phyloP scores from a whole-genome alignment of 2,329 filamentous ascomycete species.

The Ophiosphaerella korrae region DNA sequence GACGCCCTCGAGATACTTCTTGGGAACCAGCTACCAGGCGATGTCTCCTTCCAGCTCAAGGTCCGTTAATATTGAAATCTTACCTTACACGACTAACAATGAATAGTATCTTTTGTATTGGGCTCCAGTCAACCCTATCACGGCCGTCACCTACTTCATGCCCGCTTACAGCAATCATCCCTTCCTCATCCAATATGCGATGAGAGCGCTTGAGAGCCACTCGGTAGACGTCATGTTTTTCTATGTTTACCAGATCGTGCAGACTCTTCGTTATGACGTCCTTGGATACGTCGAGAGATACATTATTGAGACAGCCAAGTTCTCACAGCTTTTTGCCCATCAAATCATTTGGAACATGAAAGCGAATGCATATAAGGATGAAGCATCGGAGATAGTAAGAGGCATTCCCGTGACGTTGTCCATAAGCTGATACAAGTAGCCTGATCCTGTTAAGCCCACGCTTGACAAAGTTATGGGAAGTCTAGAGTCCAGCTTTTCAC shows the following conservation, averaged over 20 bases:
- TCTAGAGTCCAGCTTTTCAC: slow-evolving; percentile 81
- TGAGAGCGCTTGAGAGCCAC: slow-evolving; percentile 91
- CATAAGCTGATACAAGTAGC: slow-evolving; percentile 53
- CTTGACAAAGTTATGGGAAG: slow-evolving; percentile 87
- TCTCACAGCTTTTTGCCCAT: slow-evolving; percentile 97
- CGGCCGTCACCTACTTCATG: slow-evolving; percentile 89
- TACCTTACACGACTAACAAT: slow-evolving; percentile 12
- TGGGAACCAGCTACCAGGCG: slow-evolving; percentile 73
- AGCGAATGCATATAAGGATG: slow-evolving; percentile 96
- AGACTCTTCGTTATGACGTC: slow-evolving; percentile 88
- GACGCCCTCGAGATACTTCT: slow-evolving; percentile 84
- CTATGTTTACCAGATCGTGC: slow-evolving; percentile 97
- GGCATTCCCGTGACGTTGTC: slow-evolving; percentile 2
- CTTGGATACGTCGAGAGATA: slow-evolving; percentile 96
- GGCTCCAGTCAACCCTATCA: slow-evolving; percentile 89
- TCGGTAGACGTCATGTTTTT: slow-evolving; percentile 98
- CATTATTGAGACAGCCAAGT: slow-evolving; percentile 94
- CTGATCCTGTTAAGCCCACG: slow-evolving; percentile 90
- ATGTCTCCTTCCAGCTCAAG: slow-evolving; percentile 85
- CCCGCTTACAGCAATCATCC: slow-evolving; percentile 90
- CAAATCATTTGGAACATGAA: slow-evolving; percentile 99
- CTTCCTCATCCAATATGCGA: slow-evolving; percentile 93
- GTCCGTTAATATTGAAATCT: slow-evolving; percentile 49
- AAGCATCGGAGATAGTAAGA: slow-evolving; percentile 81
- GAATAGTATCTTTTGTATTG: slow-evolving; percentile 85